Evolutionary conservation across 208 protist genomes (phyloP).

Genomic region (Tritrichomonas musculus): DNA sequence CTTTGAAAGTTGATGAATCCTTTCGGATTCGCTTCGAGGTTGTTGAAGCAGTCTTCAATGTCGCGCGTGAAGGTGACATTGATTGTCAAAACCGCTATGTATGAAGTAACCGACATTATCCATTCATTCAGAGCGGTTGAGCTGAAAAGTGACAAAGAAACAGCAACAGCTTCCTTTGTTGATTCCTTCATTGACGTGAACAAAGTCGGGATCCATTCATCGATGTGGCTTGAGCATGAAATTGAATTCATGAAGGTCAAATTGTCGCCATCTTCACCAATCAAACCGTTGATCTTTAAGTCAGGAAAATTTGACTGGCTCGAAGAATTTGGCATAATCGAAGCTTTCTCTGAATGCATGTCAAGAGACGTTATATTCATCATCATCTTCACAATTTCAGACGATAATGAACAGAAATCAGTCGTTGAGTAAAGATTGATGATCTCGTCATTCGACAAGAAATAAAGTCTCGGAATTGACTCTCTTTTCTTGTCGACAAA

Average conservation of each 20-base stretch:
- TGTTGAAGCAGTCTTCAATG: constrained; percentile 27
- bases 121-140: neutral
- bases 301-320: neutral
- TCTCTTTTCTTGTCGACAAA: neutral
- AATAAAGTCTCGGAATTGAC: neutral
- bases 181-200: neutral
- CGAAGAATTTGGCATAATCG: no score
- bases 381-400: neutral
- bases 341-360: neutral
- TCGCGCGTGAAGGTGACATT: neutral
- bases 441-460: neutral
- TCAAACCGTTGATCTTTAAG: neutral
- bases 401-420: neutral
- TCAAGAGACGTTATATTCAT: neutral
- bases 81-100: neutral
- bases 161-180: neutral
- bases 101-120: neutral
- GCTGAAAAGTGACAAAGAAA: neutral
- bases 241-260: neutral
- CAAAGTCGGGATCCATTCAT: neutral
- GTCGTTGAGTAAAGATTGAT: neutral
- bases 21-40: neutral
- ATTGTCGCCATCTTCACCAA: neutral
- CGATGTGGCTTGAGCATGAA: neutral
- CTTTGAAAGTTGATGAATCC: neutral